These are phyloP conservation scores for Fraxinus nigra DNA, from an alignment of 305 asterid species.

Conservation along the genomic window DNA sequence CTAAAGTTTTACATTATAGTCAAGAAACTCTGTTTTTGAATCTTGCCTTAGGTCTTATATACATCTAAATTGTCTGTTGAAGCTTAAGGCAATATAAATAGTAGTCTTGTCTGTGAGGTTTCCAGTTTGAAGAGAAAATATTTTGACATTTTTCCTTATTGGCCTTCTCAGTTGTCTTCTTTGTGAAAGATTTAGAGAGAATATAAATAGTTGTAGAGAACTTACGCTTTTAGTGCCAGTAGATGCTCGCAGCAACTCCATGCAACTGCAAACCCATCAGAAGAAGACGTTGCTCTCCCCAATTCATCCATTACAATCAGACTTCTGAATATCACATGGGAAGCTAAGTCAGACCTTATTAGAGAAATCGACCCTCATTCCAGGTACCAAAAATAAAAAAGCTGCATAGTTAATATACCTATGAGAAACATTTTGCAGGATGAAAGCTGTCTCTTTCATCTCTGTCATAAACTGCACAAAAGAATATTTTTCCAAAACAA, in stretches of 20 bases:
- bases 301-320: slow-evolving; percentile 90
- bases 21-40: not conserved
- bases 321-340: slow-evolving; percentile 58
- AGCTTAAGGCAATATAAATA: not conserved
- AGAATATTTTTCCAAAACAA: slow-evolving; percentile 10
- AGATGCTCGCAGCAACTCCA: slow-evolving; percentile 99
- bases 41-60: not conserved
- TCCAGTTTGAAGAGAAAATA: not conserved
- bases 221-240: slow-evolving; percentile 74
- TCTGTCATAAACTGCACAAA: slow-evolving; percentile 87
- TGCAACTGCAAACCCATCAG: slow-evolving; percentile 92
- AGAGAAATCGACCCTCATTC: slow-evolving; percentile 23
- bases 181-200: not conserved
- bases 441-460: slow-evolving; percentile 94
- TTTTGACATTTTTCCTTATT: not conserved
- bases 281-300: slow-evolving; percentile 97
- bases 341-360: slow-evolving; percentile 19
- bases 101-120: not conserved
- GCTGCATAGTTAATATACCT: slow-evolving; percentile 40
- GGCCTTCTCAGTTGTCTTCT: not conserved
- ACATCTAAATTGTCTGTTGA: not conserved
- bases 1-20: not conserved
- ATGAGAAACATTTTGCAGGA: slow-evolving; percentile 80
- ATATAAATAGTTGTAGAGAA: slow-evolving; percentile 19
- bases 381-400: not conserved